A percentile compares a stretch with the other conserved stretches of the same genome.
Evolutionary conservation across 176 grass and related monocot genomes (phyloP).

Genomic region (Carex myosuroides): DNA sequence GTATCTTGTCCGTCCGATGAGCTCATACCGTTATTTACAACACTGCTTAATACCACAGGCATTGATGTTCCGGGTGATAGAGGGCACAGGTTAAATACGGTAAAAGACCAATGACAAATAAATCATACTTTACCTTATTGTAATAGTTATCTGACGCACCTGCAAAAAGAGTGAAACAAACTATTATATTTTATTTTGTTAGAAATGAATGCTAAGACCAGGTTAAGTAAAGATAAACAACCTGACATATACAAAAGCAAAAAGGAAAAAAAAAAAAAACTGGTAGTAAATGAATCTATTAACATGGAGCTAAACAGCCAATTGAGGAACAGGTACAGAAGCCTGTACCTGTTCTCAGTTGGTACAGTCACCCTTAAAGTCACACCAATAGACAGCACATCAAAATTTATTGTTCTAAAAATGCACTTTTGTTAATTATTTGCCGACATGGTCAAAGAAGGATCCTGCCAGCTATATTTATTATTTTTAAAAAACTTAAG

Average conservation of each 20-base stretch:
- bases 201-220: neutral
- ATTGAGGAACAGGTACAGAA: neutral
- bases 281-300: slow-evolving; percentile 1
- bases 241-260: neutral
- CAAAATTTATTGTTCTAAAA: neutral
- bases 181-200: neutral
- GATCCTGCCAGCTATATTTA: slow-evolving; percentile 6
- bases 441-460: neutral
- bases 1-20: no score
- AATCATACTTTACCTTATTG: slow-evolving; percentile 57
- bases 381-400: neutral
- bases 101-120: neutral
- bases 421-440: neutral
- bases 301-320: neutral
- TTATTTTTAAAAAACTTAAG: neutral
- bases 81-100: neutral
- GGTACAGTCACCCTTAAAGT: neutral
- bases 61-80: neutral
- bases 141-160: slow-evolving; percentile 94
- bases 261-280: neutral
- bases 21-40: no score
- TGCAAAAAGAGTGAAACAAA: slow-evolving; percentile 28
- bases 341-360: neutral
- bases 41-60: neutral
- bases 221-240: neutral